These are phyloP conservation scores for Odontarrhena argentea DNA, from an alignment of 345 rosid species.

Conservation along the genomic window DNA sequence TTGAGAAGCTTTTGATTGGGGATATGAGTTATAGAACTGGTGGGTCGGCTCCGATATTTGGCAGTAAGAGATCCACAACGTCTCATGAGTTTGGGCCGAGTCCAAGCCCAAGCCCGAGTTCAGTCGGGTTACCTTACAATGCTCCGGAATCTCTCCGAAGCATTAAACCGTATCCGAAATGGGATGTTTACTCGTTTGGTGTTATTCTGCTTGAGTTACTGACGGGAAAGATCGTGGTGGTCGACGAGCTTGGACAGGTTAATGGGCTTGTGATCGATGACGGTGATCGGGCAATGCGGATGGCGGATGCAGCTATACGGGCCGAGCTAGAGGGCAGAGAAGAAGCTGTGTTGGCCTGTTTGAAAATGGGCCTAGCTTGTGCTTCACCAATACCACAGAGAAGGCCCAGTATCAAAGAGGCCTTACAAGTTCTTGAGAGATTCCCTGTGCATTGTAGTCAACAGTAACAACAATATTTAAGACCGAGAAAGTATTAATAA, in stretches of 20 bases:
- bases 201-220: slow-evolving; percentile 75
- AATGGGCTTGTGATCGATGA: slow-evolving; percentile 78
- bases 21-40: slow-evolving; percentile 64
- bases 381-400: slow-evolving; percentile 80
- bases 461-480: slow-evolving; percentile 23
- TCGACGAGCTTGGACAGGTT: slow-evolving; percentile 87
- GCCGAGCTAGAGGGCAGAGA: slow-evolving; percentile 84
- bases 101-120: slow-evolving; percentile 59
- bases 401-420: slow-evolving; percentile 90
- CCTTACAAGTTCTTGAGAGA: slow-evolving; percentile 70
- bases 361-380: slow-evolving; percentile 77
- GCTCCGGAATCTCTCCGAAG: slow-evolving; percentile 90
- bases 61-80: slow-evolving; percentile 79
- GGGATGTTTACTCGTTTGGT: slow-evolving; percentile 93
- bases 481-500: slow-evolving; percentile 23
- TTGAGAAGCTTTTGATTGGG: slow-evolving; percentile 66
- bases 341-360: slow-evolving; percentile 75
- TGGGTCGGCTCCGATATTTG: slow-evolving; percentile 71
- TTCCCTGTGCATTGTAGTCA: slow-evolving; percentile 44
- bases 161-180: slow-evolving; percentile 76
- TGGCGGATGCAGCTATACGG: slow-evolving; percentile 71
- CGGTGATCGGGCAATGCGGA: slow-evolving; percentile 57
- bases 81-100: slow-evolving; percentile 58
- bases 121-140: slow-evolving; percentile 61
- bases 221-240: slow-evolving; percentile 67